A percentile compares a stretch with the other conserved stretches of the same genome.
phyloP scores from a whole-genome alignment of 768 basidiomycete species.

The Boletus vermiculosoides region DNA sequence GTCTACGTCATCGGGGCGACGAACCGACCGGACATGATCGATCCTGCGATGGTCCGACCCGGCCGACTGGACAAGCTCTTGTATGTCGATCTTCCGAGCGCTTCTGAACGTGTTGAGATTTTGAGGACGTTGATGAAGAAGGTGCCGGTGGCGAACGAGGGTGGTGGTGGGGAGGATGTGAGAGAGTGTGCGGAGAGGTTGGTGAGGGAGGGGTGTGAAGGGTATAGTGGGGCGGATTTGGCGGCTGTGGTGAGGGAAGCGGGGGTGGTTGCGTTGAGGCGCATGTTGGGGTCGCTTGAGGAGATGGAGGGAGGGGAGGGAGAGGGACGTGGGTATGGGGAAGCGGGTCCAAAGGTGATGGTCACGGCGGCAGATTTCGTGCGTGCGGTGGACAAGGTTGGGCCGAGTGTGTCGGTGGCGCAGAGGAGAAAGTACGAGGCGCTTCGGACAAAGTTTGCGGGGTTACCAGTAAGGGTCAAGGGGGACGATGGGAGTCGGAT shows the following conservation, averaged over 20 bases:
- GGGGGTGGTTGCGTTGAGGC: constrained; percentile 77
- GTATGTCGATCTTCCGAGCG: constrained; percentile 83
- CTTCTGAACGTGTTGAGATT: constrained; percentile 80
- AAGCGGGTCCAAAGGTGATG: neutral
- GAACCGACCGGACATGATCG: constrained; percentile 95
- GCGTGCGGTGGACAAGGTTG: neutral
- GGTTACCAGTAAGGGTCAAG: neutral
- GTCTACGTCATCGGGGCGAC: constrained; percentile 96
- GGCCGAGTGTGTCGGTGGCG: neutral
- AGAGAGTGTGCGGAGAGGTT: constrained; percentile 41
- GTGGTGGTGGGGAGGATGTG: constrained; percentile 7
- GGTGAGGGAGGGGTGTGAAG: constrained; percentile 66
- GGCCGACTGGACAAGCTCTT: constrained; percentile 92
- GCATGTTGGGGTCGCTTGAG: constrained; percentile 66
- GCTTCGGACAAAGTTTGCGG: neutral
- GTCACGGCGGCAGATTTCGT: neutral
- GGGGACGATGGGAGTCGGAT: neutral
- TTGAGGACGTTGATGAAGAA: constrained; percentile 69
- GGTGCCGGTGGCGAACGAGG: constrained; percentile 51
- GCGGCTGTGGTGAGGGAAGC: constrained; percentile 88
- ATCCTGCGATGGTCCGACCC: constrained; percentile 97
- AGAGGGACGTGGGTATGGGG: neutral
- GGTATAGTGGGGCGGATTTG: constrained; percentile 90
- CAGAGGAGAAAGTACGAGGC: constrained; percentile 1
- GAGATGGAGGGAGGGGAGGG: constrained; percentile 43